phyloP scores from a whole-genome alignment of 2,329 filamentous ascomycete species.

The Blastomyces parvus region DNA sequence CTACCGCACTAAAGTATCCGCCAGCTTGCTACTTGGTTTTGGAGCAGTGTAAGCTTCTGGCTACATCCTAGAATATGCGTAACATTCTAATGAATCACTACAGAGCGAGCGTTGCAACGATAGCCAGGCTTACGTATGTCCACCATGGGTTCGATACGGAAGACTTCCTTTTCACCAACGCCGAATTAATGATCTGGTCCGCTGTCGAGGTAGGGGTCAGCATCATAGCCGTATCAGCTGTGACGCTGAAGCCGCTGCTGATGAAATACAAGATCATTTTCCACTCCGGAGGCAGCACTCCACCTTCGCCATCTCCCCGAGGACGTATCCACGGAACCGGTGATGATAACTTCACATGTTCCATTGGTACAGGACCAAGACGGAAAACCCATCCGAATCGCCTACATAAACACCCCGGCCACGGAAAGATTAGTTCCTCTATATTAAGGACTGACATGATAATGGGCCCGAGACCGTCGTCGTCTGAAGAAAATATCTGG shows the following conservation, averaged over 20 bases:
- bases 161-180: slow-evolving; percentile 1
- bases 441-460: background rate
- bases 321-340: background rate
- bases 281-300: background rate
- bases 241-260: slow-evolving; percentile 1
- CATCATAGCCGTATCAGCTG: slow-evolving; percentile 1
- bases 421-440: background rate
- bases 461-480: background rate
- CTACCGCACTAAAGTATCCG: background rate
- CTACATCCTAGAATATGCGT: background rate
- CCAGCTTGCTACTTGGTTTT: background rate
- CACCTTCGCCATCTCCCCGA: background rate
- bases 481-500: slow-evolving; percentile 1
- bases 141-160: background rate
- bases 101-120: background rate
- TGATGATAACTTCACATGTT: background rate
- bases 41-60: background rate
- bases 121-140: background rate
- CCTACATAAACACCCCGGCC: background rate
- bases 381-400: background rate
- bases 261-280: background rate
- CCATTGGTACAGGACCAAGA: background rate
- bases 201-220: slow-evolving; percentile 1
- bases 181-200: background rate
- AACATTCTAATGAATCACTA: background rate